These are phyloP conservation scores for Trametes hirsuta DNA, from an alignment of 1,284 basidiomycete species.

Conservation along the genomic window DNA sequence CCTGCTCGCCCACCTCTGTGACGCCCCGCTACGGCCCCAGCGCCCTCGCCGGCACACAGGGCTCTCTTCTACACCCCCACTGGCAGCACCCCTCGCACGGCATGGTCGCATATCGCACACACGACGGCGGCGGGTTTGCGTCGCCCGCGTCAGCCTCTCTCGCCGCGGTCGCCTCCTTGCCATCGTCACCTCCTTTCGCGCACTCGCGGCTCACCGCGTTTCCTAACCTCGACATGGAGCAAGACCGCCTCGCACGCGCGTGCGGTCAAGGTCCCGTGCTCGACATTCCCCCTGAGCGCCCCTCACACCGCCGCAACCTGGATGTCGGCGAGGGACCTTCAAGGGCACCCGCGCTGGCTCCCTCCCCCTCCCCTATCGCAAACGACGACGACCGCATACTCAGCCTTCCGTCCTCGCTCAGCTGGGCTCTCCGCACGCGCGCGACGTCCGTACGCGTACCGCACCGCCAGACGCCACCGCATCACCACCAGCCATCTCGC, in stretches of 20 bases:
- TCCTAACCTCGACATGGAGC: slow-evolving; percentile 28
- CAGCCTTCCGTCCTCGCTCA: neutral
- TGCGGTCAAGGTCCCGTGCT: slow-evolving; percentile 31
- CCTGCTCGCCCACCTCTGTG: slow-evolving; percentile 3
- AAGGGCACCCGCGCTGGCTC: no score
- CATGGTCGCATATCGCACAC: neutral
- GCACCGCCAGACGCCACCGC: slow-evolving; percentile 2
- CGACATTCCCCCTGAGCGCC: neutral
- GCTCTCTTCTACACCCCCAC: neutral
- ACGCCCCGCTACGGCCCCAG: neutral
- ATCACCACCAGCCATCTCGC: slow-evolving; percentile 1
- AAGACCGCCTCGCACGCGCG: slow-evolving; percentile 34
- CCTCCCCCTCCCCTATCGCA: no score
- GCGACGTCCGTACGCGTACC: slow-evolving; percentile 18
- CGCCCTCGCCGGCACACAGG: neutral
- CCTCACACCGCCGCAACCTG: no score
- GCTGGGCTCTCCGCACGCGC: slow-evolving; percentile 14
- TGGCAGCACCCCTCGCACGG: neutral
- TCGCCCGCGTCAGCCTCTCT: slow-evolving; percentile 1
- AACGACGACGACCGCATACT: neutral
- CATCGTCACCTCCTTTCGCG: slow-evolving; percentile 7
- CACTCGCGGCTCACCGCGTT: slow-evolving; percentile 14
- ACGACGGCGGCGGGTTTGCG: neutral
- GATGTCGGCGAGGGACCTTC: no score
- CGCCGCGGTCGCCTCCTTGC: neutral